phyloP scores from a whole-genome alignment of 164 flowering plant species.

The Taxillus chinensis region DNA sequence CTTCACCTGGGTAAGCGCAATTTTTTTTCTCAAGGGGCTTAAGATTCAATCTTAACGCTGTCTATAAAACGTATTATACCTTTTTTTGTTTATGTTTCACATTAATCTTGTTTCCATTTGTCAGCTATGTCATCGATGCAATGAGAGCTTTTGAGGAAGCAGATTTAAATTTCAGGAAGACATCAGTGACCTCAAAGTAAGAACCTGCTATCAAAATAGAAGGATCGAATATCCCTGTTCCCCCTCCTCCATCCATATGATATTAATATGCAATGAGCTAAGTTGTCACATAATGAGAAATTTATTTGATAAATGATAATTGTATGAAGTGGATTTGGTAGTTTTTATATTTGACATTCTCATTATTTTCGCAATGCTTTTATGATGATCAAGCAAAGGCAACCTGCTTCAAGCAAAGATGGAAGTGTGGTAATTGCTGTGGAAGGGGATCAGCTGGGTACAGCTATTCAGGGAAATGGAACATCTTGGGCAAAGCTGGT shows the following conservation, averaged over 20 bases:
- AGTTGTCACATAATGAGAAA: no score
- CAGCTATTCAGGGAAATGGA: conserved; percentile 26
- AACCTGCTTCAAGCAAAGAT: conserved; percentile 72
- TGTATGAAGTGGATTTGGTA: no score
- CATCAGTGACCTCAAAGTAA: conserved; percentile 55
- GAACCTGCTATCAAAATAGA: conserved; percentile 4
- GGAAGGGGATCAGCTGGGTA: conserved; percentile 39
- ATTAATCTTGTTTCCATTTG: neutral
- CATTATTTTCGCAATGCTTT: conserved; percentile 15
- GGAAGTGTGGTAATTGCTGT: conserved; percentile 39
- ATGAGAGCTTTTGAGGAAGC: conserved; percentile 50
- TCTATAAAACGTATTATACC: neutral
- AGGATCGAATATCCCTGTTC: neutral
- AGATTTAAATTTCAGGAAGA: conserved; percentile 24
- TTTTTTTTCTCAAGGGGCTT: neutral
- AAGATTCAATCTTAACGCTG: neutral
- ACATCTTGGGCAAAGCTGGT: conserved; percentile 73
- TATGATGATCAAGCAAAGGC: conserved; percentile 82
- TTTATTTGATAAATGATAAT: no score
- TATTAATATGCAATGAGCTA: no score
- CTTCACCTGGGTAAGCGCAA: conserved; percentile 87
- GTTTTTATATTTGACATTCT: neutral
- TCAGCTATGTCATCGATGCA: conserved; percentile 82
- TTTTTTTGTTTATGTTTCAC: neutral
- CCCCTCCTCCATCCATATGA: neutral